Conservation (phyloP, 208 protist species). For the Trypanosomatidae sp. region DNA sequence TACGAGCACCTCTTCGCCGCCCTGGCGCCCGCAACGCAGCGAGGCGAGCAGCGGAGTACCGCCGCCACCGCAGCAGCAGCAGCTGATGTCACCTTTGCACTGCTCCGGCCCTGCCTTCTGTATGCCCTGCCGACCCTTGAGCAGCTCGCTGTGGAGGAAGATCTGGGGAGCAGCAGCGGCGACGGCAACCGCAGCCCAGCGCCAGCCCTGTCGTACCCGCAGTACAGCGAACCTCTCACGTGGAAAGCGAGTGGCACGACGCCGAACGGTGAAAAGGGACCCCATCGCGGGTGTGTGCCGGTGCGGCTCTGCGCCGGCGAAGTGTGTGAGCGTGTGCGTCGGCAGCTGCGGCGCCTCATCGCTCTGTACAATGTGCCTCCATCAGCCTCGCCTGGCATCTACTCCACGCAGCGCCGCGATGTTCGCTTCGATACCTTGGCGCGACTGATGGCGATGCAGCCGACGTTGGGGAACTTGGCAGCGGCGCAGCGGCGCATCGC, state of each 20-base stretch:
- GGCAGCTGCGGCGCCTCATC: conserved; percentile 17
- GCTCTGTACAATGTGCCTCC: conserved; percentile 10
- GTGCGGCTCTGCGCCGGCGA: conserved; percentile 28
- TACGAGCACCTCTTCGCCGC: conserved; percentile 24
- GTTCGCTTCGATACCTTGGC: conserved; percentile 13
- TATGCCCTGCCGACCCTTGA: conserved; percentile 28
- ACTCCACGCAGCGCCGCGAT: not conserved
- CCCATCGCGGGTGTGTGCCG: not conserved
- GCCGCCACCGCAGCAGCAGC: not conserved
- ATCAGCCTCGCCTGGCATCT: not conserved
- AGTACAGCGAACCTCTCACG: conserved; percentile 21
- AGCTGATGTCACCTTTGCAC: conserved; percentile 18
- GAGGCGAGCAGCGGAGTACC: not conserved
- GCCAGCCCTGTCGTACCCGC: not conserved
- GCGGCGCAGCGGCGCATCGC: conserved; percentile 13
- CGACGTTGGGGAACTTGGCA: conserved; percentile 8
- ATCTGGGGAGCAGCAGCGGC: not conserved
- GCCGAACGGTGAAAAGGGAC: not conserved
- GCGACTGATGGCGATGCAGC: conserved; percentile 18
- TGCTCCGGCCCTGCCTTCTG: conserved; percentile 29
- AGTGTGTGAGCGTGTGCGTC: conserved; percentile 23
- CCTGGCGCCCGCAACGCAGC: conserved; percentile 19
- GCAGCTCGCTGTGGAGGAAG: conserved; percentile 20
- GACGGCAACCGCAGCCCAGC: not conserved
- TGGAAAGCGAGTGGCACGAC: conserved; percentile 1